These are phyloP conservation scores for Ogataea paradorogensis DNA, from an alignment of 805 yeast genomes.

Conservation along the genomic window DNA sequence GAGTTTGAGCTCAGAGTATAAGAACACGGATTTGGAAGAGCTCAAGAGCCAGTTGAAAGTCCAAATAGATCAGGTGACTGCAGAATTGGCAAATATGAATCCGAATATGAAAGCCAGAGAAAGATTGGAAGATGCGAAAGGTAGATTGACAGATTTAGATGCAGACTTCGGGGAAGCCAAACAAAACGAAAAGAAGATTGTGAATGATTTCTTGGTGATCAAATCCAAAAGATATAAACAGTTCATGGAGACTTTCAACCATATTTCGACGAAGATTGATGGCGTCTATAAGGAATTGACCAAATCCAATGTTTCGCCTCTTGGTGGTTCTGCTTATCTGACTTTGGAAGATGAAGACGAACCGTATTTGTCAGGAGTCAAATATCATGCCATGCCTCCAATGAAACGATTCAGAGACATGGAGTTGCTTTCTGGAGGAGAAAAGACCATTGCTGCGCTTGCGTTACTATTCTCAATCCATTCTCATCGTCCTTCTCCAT, in stretches of 20 bases:
- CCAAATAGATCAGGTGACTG: conserved; percentile 34
- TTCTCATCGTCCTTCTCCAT: conserved; percentile 89
- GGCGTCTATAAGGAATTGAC: conserved; percentile 83
- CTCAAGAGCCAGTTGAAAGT: conserved; percentile 27
- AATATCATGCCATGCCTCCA: conserved; percentile 95
- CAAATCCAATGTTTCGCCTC: conserved; percentile 61
- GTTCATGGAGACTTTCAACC: conserved; percentile 74
- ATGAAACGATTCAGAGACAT: conserved; percentile 89
- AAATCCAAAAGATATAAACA: conserved; percentile 55
- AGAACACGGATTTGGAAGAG: conserved; percentile 30
- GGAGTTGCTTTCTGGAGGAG: conserved; percentile 94
- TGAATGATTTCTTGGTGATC: conserved; percentile 55
- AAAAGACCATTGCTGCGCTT: conserved; percentile 92
- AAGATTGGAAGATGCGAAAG: conserved; percentile 66
- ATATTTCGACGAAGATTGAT: conserved; percentile 70
- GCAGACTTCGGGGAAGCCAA: conserved; percentile 62
- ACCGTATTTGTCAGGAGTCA: conserved; percentile 79
- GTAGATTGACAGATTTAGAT: conserved; percentile 57
- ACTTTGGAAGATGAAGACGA: conserved; percentile 87
- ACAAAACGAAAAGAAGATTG: conserved; percentile 52
- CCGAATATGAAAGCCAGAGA: conserved; percentile 85
- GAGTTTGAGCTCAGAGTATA: conserved; percentile 41
- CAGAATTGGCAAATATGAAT: conserved; percentile 48
- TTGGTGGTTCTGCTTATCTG: conserved; percentile 92
- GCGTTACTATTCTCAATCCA: conserved; percentile 91